Conservation (phyloP, 2,329 filamentous ascomycete species). For the Penicillium hesseltinei region DNA sequence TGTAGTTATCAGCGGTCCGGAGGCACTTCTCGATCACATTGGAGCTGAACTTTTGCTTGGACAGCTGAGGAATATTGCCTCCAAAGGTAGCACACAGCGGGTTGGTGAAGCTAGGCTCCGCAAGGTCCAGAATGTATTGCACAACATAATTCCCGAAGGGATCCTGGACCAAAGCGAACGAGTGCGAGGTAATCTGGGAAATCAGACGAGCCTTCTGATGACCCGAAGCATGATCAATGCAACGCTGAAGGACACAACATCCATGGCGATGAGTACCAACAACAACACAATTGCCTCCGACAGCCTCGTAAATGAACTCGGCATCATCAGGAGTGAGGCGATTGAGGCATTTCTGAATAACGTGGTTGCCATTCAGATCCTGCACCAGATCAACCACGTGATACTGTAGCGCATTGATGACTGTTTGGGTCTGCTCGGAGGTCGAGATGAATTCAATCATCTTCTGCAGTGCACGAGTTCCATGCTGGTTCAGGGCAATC, state of each 20-base stretch:
- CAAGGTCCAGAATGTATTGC: constrained; percentile 95
- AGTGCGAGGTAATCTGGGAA: constrained; percentile 79
- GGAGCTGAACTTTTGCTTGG: constrained; percentile 98
- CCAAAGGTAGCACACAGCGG: constrained; percentile 80
- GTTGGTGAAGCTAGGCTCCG: constrained; percentile 82
- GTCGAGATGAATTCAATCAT: constrained; percentile 98
- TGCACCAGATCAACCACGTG: constrained; percentile 93
- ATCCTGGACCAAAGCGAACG: constrained; percentile 87
- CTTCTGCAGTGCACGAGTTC: constrained; percentile 93
- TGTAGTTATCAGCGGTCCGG: constrained; percentile 72
- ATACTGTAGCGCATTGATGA: constrained; percentile 78
- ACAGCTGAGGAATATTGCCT: constrained; percentile 68
- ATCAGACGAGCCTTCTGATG: constrained; percentile 86
- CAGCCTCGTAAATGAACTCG: constrained; percentile 95
- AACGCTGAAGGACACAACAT: constrained; percentile 95
- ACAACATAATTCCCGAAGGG: constrained; percentile 99
- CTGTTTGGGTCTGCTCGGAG: constrained; percentile 77
- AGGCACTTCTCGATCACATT: constrained; percentile 98
- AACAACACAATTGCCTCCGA: constrained; percentile 79
- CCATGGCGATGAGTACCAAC: constrained; percentile 97
- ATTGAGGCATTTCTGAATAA: constrained; percentile 98
- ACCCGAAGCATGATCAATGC: constrained; percentile 93
- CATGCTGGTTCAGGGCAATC: constrained; percentile 95
- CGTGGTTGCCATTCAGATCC: constrained; percentile 96
- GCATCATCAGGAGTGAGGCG: constrained; percentile 81